Percentiles rank a stretch among this genome's conserved stretches.
Evolutionary conservation across 805 yeast genomes (phyloP).

Genomic region (Candida ipomoeae): DNA sequence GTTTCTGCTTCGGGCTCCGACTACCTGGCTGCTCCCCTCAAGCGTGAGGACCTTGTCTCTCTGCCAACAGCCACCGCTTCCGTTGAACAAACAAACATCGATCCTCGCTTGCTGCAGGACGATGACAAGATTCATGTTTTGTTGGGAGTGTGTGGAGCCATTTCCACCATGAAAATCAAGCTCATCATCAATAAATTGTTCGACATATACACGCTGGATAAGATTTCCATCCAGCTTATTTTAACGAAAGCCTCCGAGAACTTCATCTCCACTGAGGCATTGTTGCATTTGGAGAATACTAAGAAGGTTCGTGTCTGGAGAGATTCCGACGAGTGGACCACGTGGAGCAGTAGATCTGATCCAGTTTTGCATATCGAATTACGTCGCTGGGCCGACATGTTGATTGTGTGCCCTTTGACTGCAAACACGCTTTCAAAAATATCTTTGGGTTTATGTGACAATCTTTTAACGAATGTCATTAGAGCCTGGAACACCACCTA

Average conservation of each 20-base stretch:
- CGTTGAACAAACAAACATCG: slow-evolving; percentile 48
- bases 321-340: slow-evolving; percentile 58
- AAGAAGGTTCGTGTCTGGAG: slow-evolving; percentile 51
- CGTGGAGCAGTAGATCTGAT: slow-evolving; percentile 79
- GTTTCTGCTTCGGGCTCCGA: slow-evolving; percentile 27
- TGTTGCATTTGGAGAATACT: slow-evolving; percentile 34
- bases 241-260: slow-evolving; percentile 51
- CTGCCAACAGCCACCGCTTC: slow-evolving; percentile 14
- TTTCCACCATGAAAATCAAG: slow-evolving; percentile 49
- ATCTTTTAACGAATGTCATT: slow-evolving; percentile 80
- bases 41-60: slow-evolving; percentile 13
- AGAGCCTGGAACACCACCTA: slow-evolving; percentile 94
- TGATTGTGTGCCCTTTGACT: slow-evolving; percentile 89
- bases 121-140: slow-evolving; percentile 55
- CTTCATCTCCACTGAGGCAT: slow-evolving; percentile 45
- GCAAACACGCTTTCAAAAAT: slow-evolving; percentile 91
- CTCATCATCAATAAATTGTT: slow-evolving; percentile 48
- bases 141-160: slow-evolving; percentile 57
- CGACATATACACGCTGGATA: slow-evolving; percentile 48
- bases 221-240: slow-evolving; percentile 51
- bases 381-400: slow-evolving; percentile 94
- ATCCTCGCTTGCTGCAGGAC: slow-evolving; percentile 58
- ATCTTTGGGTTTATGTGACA: slow-evolving; percentile 88
- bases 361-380: slow-evolving; percentile 94
- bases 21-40: slow-evolving; percentile 13